Evolutionary conservation across 495 filamentous ascomycete genomes (phyloP).

Genomic region (Penicillium egyptiacum): DNA sequence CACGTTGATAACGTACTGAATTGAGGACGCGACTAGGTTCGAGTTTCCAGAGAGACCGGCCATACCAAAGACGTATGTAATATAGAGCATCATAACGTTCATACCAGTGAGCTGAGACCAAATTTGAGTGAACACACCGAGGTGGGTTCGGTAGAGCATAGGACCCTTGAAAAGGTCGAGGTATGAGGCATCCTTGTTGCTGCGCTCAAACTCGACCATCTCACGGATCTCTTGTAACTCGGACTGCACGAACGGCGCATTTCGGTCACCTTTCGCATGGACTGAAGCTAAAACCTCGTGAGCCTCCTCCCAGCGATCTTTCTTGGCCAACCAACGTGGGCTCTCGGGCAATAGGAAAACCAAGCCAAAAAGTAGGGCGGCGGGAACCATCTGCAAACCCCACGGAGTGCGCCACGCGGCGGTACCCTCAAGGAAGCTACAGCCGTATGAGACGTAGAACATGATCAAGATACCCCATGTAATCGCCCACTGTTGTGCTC

Average conservation of each 20-base stretch:
- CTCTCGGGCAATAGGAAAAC: slow-evolving; percentile 68
- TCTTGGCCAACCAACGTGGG: slow-evolving; percentile 70
- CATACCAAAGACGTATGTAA: slow-evolving; percentile 70
- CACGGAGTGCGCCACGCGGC: slow-evolving; percentile 71
- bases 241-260: slow-evolving; percentile 58
- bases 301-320: slow-evolving; percentile 70
- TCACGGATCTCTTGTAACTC: slow-evolving; percentile 71
- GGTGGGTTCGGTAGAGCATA: slow-evolving; percentile 73
- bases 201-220: slow-evolving; percentile 68
- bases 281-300: slow-evolving; percentile 60
- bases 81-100: slow-evolving; percentile 80
- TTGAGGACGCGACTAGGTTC: slow-evolving; percentile 64
- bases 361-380: slow-evolving; percentile 58
- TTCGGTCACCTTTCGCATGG: slow-evolving; percentile 62
- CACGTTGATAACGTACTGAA: slow-evolving; percentile 69
- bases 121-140: slow-evolving; percentile 78
- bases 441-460: slow-evolving; percentile 51
- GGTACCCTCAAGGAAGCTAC: slow-evolving; percentile 61
- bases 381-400: slow-evolving; percentile 72
- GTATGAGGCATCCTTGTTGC: slow-evolving; percentile 61
- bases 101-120: slow-evolving; percentile 84
- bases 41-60: slow-evolving; percentile 57
- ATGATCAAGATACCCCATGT: slow-evolving; percentile 79
- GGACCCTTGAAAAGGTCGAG: slow-evolving; percentile 65
- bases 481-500: slow-evolving; percentile 73